Base-by-base conservation (phyloP, 164 flowering plant species). In the Pachysandra terminalis region DNA sequence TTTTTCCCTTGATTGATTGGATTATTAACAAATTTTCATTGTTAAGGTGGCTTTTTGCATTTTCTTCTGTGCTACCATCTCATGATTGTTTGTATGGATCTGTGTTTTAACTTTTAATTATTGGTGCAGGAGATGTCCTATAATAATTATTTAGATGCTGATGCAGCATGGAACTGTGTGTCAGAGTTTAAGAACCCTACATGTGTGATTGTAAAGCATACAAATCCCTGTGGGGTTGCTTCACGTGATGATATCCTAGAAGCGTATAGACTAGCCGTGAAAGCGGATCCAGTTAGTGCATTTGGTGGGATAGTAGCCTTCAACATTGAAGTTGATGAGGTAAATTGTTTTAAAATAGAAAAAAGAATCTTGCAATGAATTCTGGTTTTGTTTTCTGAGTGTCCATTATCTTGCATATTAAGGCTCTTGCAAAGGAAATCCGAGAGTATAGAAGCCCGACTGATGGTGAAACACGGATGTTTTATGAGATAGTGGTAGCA, bases 291-390 rank as follows among this genome's bases (percentile, higher is more conserved):
- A 63, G 95, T 96, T 28, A 96, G 99, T 80, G 98, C 99, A 63
- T 96, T 96, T 85, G 99, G 98, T 66, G 99, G 99, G 35, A 96
- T 96, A 67, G 99, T 96, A 6, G 99, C 97, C 68, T 96, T 96
- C 84, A 96, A 96, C 63, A 71, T 83, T 12, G 97, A 93, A 85
- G 90, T 91, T 65, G 99, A 93, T 63, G 99, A 96, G 97, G 99
- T 96, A 71, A 75, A 71, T 59, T 66, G 9, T 22, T n/a, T 5
- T 19, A 9, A 17, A 48, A 21, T 1, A 22, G 23, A 15, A 25
- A 19, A 57, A 23, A 19, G 4, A 0, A 56, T 56, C 37, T 68
- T 35, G 28, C 10, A 48, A 21, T 12, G 21, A 23, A 27, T 48
- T 58, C 23, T 53, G 49, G 19, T 59, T 63, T 19, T 19, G 48